These are phyloP conservation scores for Papiliotrema fonsecae DNA, from an alignment of 1,284 basidiomycete genomes.

Conservation along the genomic window DNA sequence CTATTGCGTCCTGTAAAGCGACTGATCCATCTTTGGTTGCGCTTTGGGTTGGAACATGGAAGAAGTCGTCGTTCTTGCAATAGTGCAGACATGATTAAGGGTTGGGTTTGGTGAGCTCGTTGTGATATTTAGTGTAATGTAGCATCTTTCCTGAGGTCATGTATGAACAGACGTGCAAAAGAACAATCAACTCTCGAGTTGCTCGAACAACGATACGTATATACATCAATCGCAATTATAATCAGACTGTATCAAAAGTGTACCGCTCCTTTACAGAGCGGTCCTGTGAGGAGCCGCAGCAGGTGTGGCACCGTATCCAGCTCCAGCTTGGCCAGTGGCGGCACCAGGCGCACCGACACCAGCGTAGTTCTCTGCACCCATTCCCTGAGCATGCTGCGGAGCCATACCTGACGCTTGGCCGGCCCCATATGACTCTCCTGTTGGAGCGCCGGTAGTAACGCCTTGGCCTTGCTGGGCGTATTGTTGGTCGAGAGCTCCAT, in stretches of 20 bases:
- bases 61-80: constrained; percentile 32
- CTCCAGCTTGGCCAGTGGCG: not conserved
- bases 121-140: no score
- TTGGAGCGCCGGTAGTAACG: not conserved
- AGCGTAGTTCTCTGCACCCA: not conserved
- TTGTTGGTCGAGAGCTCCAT: constrained; percentile 2
- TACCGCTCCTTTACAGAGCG: no score
- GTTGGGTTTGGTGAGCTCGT: no score
- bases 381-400: no score
- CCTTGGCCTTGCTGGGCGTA: constrained; percentile 1
- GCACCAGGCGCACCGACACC: not conserved
- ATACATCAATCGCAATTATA: no score
- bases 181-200: no score
- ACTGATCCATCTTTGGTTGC: constrained; percentile 27
- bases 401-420: no score
- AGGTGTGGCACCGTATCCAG: not conserved
- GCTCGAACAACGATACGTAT: no score
- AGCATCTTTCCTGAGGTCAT: no score
- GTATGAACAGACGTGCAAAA: no score
- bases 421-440: constrained; percentile 5
- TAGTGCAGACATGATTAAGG: not conserved
- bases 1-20: constrained; percentile 21
- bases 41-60: constrained; percentile 36
- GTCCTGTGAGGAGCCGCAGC: no score
- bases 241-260: no score